Evolutionary conservation across 2,329 filamentous ascomycete genomes (phyloP), one percentile per base, ranked within the genome.

Genomic region (Arachnopeziza araneosa): DNA sequence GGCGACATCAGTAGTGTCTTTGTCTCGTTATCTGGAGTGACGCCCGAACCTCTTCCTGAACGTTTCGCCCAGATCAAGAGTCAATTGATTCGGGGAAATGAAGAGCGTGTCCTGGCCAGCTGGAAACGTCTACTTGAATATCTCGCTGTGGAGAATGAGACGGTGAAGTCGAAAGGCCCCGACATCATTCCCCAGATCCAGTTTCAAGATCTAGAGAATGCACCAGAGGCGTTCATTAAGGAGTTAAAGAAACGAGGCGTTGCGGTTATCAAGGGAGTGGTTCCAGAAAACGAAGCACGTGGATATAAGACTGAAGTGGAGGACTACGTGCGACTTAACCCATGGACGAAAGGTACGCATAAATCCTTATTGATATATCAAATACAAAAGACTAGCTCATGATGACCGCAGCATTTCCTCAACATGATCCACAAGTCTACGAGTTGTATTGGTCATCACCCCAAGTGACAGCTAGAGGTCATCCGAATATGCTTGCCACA

Each of bases 381-480:
- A 52, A 8, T 24, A 50, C 7, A 30, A n/a, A 9, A 3, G 7
- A 36, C 17, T 30, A 17, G 49, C 22, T 17, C 24, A n/a, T 44
- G 19, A 14, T 54, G 26, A 22, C 14, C 49, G 26, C 24, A 66
- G 88, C 84, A 1, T 92, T 90, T 63, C 89, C 88, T 0, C 73
- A 80, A 0, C 76, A 87, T 52, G 79, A 86, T 50, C 88, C 87
- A 0, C 85, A 89, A 52, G 88, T 92, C 6, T 90, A 84, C 68
- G 89, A 91, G 71, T 76, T 92, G 1, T 92, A 91, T 74, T 91
- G 88, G 88, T 88, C 87, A 0, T 78, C 79, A 1, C 77, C 86
- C 1, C 89, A 93, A 70, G 76, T 89, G 51, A 80, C 82, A 64
- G 88, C 87, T 2, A 81, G 89, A n/a, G 75, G 80, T 0, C 86